Evolutionary conservation across 148 eudicot species (phyloP), one percentile per base, ranked within the genome.

Genomic region (Vaccinium vitisidaea): DNA sequence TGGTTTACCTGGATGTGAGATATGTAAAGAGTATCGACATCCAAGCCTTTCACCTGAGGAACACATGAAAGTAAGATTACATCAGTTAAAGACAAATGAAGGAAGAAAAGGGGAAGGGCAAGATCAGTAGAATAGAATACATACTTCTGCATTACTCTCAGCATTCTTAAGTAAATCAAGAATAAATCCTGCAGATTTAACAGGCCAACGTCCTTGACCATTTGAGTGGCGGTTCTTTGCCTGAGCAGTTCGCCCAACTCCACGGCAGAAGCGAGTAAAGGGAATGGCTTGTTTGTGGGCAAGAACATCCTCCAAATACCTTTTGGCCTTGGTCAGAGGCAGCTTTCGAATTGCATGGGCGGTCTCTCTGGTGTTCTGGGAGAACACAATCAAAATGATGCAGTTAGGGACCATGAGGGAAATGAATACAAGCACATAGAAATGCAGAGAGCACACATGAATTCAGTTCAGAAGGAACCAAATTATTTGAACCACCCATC

Each of bases 121-220:
- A 16, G 50, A 43, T 11, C 7, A 19, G 4, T 46, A 14, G 39
- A 69, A 78, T 0, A 32, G 19, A n/a, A 16, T 27, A 49, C 87
- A 27, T 88, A 89, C 93, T 84, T 91, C 95, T 16, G 95, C 95
- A 86, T 91, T 93, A 36, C 95, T 93, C 88, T 91, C 95, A 48
- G 93, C 95, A 86, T 93, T 93, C 90, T 93, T 93, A 12, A 93
- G 90, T 79, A 93, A 85, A 80, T 93, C 95, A 75, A 93, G 86
- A 86, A 93, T 88, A 83, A 89, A 90, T 71, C 87, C 88, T 0
- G 92, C 93, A 63, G 95, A 93, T 59, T 93, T 93, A 49, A 77
- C 91, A 32, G 93, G 95, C 95, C 95, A 93, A 39, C 93, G 92
- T 16, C 93, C 93, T 83, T 93, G 95, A 16, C 95, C 95, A 88